phyloP scores from a whole-genome alignment of 305 asterid species.

The Lippia alba region DNA sequence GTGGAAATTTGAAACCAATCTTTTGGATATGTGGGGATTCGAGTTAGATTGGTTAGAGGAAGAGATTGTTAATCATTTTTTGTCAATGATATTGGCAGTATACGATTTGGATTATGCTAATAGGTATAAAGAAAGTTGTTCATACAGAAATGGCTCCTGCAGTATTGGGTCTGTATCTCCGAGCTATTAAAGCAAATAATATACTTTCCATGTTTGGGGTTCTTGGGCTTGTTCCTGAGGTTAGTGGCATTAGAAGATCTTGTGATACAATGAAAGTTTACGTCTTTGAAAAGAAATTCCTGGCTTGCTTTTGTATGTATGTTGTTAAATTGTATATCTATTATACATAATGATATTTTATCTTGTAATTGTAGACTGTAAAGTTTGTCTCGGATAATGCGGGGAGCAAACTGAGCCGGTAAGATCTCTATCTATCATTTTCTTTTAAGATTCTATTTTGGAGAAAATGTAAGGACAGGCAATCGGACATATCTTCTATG shows the following conservation, averaged over 20 bases:
- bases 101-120: not conserved
- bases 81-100: too few species aligned
- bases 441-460: too few species aligned
- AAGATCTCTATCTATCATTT: not conserved
- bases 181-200: conserved; percentile 58
- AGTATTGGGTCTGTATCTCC: conserved; percentile 67
- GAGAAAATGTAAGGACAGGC: too few species aligned
- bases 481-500: too few species aligned
- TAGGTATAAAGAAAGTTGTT: conserved; percentile 55
- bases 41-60: too few species aligned
- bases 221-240: conserved; percentile 68
- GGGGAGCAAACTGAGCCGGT: conserved; percentile 70
- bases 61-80: too few species aligned
- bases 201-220: conserved; percentile 53
- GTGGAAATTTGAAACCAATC: too few species aligned
- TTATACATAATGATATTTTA: not conserved
- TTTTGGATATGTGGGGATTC: too few species aligned
- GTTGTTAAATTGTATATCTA: not conserved
- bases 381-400: conserved; percentile 44
- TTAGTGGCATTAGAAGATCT: conserved; percentile 19
- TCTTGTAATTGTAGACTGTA: conserved; percentile 48
- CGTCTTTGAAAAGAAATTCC: not conserved
- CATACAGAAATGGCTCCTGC: conserved; percentile 61
- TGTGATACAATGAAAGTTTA: not conserved
- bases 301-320: not conserved